Evolutionary conservation across 805 yeast species (phyloP).

Genomic region (Peterozyma toletana): DNA sequence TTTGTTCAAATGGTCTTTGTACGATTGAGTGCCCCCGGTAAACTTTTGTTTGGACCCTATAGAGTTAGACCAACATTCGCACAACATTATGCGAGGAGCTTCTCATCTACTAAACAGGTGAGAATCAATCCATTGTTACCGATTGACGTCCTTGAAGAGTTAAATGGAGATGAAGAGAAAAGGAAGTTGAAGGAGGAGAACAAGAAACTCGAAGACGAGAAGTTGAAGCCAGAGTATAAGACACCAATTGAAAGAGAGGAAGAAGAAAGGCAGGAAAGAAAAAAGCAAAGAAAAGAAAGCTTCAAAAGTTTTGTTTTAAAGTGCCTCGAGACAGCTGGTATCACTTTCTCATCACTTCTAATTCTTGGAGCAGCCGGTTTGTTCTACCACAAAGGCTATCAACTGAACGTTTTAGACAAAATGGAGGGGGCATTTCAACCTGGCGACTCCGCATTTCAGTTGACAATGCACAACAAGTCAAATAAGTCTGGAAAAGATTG

Average conservation of each 20-base stretch:
- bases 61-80: background rate
- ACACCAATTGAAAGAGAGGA: slow-evolving; percentile 4
- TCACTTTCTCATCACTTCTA: slow-evolving; percentile 61
- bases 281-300: slow-evolving; percentile 9
- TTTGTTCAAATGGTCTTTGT: too few species aligned
- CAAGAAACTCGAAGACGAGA: slow-evolving; percentile 10
- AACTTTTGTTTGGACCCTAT: too few species aligned
- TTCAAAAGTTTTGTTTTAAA: slow-evolving; percentile 23
- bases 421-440: slow-evolving; percentile 60
- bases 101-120: background rate
- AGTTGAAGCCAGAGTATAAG: background rate
- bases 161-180: slow-evolving; percentile 22
- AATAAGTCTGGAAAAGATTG: slow-evolving; percentile 38
- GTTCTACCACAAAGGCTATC: slow-evolving; percentile 59
- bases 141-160: slow-evolving; percentile 31
- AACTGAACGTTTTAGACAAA: slow-evolving; percentile 50
- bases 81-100: background rate
- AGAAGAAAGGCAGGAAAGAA: slow-evolving; percentile 1
- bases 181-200: slow-evolving; percentile 19
- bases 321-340: slow-evolving; percentile 60
- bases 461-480: slow-evolving; percentile 45
- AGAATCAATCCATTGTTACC: slow-evolving; percentile 32
- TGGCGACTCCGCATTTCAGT: slow-evolving; percentile 58
- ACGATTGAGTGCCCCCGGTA: too few species aligned
- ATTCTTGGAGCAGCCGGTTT: slow-evolving; percentile 68